These are phyloP conservation scores for Leucocoprinus leucothites DNA, from an alignment of 768 basidiomycete species.

Conservation along the genomic window DNA sequence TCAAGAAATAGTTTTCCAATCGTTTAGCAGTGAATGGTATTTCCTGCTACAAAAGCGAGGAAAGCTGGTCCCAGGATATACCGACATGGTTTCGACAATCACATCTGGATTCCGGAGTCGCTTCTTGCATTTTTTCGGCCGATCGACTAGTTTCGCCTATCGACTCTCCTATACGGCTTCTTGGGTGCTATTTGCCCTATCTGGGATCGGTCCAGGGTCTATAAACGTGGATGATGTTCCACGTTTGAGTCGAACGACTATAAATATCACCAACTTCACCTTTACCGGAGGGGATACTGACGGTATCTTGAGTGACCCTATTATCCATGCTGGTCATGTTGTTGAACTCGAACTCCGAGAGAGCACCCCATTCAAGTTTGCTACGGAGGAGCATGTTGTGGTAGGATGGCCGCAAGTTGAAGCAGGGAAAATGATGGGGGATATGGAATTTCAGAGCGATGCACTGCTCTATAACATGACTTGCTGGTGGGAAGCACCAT, in stretches of 20 bases:
- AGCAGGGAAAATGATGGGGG: not conserved
- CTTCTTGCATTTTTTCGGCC: not conserved
- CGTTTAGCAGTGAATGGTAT: slow-evolving; percentile 5
- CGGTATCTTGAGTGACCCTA: not conserved
- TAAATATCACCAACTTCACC: slow-evolving; percentile 7
- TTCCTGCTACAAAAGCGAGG: not conserved
- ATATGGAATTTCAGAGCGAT: slow-evolving; percentile 1
- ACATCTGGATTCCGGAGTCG: not conserved
- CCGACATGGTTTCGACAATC: not conserved
- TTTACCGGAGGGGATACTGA: not conserved
- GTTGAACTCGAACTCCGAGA: not conserved
- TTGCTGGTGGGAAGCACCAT: slow-evolving; percentile 2
- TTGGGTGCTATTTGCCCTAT: not conserved
- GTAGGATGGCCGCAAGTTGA: not conserved
- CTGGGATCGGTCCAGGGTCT: not conserved
- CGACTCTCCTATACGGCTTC: not conserved
- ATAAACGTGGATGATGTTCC: not conserved
- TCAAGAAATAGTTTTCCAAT: not conserved
- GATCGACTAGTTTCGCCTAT: not conserved
- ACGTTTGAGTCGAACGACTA: not conserved
- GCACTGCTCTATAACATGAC: not conserved
- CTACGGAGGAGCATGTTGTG: not conserved
- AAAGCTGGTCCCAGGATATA: not conserved
- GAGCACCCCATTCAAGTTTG: not conserved
- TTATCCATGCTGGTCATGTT: not conserved